These are phyloP conservation scores for Boletus reticuloceps DNA, from an alignment of 768 basidiomycete species.

Conservation along the genomic window DNA sequence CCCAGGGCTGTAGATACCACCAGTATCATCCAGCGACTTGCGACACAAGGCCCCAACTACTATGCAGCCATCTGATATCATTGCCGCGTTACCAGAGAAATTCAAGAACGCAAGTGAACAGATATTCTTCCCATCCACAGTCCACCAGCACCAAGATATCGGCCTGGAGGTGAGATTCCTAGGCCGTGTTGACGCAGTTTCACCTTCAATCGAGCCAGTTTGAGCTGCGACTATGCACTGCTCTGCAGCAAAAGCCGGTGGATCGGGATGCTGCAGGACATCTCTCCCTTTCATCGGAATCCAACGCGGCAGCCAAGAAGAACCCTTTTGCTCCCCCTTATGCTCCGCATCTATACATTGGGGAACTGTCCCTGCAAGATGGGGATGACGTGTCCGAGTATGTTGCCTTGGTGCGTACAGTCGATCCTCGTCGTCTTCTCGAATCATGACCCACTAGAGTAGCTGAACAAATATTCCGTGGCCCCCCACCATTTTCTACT, in stretches of 20 bases:
- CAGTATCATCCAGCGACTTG: background rate
- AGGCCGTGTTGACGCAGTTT: background rate
- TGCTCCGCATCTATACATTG: slow-evolving; percentile 68
- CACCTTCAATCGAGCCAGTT: slow-evolving; percentile 49
- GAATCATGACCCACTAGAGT: slow-evolving; percentile 4
- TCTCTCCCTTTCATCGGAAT: slow-evolving; percentile 23
- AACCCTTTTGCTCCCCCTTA: slow-evolving; percentile 92
- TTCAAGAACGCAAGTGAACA: slow-evolving; percentile 69
- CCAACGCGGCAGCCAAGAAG: slow-evolving; percentile 24
- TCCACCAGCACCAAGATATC: slow-evolving; percentile 56
- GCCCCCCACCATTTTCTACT: slow-evolving; percentile 85
- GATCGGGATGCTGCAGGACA: slow-evolving; percentile 45
- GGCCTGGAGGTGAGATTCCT: slow-evolving; percentile 56
- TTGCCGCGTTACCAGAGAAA: slow-evolving; percentile 49
- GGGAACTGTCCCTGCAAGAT: slow-evolving; percentile 57
- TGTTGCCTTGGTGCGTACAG: slow-evolving; percentile 61
- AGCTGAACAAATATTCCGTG: slow-evolving; percentile 89
- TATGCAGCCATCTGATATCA: slow-evolving; percentile 44
- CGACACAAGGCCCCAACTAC: background rate
- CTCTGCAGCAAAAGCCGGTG: slow-evolving; percentile 73
- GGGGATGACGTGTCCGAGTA: slow-evolving; percentile 55
- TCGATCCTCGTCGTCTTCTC: background rate
- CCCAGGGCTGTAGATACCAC: background rate
- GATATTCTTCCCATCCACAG: slow-evolving; percentile 74
- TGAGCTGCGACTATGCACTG: slow-evolving; percentile 82